Conservation (phyloP, 179 eudicot species). For the Corrigiola litoralis region DNA sequence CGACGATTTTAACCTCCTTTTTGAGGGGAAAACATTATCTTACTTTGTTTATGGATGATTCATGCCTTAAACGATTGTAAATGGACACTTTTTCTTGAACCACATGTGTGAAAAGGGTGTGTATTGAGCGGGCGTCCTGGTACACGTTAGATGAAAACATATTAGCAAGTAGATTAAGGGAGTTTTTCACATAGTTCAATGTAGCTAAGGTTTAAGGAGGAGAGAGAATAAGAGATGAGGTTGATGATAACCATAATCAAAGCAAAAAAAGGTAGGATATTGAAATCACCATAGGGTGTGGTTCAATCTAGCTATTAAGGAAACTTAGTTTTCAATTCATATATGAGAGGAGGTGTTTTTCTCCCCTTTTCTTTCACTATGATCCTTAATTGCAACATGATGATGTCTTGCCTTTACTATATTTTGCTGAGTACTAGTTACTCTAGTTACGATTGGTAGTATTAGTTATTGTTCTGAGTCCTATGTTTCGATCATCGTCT, state of each 20-base stretch:
- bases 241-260: slow-evolving; percentile 23
- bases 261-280: slow-evolving; percentile 24
- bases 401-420: slow-evolving; percentile 10
- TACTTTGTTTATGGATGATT: no score
- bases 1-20: no score
- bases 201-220: neutral
- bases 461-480: slow-evolving; percentile 14
- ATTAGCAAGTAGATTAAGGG: slow-evolving; percentile 10
- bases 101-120: slow-evolving; percentile 5
- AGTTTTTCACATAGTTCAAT: slow-evolving; percentile 16
- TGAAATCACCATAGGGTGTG: slow-evolving; percentile 18
- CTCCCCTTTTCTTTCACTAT: slow-evolving; percentile 2
- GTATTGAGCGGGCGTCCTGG: slow-evolving; percentile 10
- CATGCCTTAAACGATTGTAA: no score
- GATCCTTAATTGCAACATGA: slow-evolving; percentile 1
- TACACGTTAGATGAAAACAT: neutral
- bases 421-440: slow-evolving; percentile 10
- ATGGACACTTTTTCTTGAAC: no score
- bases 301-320: neutral
- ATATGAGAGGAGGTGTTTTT: neutral
- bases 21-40: no score
- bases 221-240: neutral
- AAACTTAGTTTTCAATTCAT: slow-evolving; percentile 26
- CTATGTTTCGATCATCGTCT: slow-evolving; percentile 7
- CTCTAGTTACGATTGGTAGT: no score